phyloP scores from a whole-genome alignment of 768 basidiomycete genomes.

The Tulasnella sp. region DNA sequence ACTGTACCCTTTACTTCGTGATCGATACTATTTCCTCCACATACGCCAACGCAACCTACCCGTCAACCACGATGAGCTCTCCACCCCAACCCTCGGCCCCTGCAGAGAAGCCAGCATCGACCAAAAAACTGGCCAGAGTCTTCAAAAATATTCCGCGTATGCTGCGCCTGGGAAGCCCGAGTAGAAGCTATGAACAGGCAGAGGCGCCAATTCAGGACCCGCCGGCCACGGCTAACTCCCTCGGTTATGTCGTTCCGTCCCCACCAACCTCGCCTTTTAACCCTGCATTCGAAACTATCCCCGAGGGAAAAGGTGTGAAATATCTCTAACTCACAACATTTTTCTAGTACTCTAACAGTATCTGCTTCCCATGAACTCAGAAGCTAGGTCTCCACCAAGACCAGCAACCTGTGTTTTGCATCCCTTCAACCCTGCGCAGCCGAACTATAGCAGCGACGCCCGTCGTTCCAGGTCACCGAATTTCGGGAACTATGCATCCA shows the following conservation, averaged over 20 bases:
- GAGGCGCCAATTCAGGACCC: background rate
- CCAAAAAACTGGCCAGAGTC: background rate
- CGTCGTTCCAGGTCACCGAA: no score
- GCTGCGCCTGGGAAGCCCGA: background rate
- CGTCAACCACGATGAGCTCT: background rate
- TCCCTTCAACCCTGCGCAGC: no score
- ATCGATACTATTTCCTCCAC: background rate
- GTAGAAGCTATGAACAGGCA: background rate
- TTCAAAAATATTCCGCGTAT: background rate
- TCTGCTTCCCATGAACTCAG: background rate
- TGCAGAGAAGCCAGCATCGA: background rate
- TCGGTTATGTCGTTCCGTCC: background rate
- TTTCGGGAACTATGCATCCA: no score
- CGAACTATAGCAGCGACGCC: no score
- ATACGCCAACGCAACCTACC: background rate
- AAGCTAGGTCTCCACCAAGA: background rate
- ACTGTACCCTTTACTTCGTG: background rate
- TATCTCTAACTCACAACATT: background rate
- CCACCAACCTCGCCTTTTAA: background rate
- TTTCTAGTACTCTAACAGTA: background rate
- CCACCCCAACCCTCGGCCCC: background rate
- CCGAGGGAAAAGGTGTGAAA: background rate
- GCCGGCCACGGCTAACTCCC: background rate
- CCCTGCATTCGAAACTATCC: background rate
- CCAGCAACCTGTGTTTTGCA: no score